Base-by-base conservation (phyloP, 140 eudicot species). In the Oenanthe javanica region DNA sequence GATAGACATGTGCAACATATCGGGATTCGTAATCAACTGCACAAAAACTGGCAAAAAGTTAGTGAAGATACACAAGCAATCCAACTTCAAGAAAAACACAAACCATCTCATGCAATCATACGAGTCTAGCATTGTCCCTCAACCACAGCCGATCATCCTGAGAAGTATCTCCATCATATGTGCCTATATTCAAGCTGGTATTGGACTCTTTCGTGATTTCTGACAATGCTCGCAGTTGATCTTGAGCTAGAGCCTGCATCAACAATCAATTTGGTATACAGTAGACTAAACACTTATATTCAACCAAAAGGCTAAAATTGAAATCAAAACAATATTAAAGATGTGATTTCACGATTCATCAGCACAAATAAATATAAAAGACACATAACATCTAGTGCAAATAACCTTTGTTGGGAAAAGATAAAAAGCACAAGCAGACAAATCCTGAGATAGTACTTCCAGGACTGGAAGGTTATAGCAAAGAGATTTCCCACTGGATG, bases 401-500 rank as follows among this genome's bases (percentile, higher is more conserved):
- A 19, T n/a, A 27, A 90, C 99, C 99, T 95, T 95, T 27, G 99
- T 95, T 76, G 99, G 99, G 75, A 95, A 95, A 82, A 95, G 87
- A 87, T 90, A 95, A 19, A 95, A 76, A 79, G 97, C 97, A 88
- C 97, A 95, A 51, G 97, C 96, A 66, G 85, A 87, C 76, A 81
- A 84, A 86, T 92, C 77, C 76, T 90, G 90, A 50, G 89, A 87
- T 43, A 95, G 83, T 78, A 85, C 88, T 90, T 92, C 97, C 79
- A 95, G 74, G 78, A 95, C 99, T 75, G 99, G 99, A 57, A 95
- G 45, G 87, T 92, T 95, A 74, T 95, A 95, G 85, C 99, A 94
- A 61, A 95, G 97, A 81, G 99, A 95, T 79, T 95, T 95, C 85
- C 99, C 97, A 90, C 99, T 92, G 51, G 99, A 95, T 84, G 99